Evolutionary conservation across 1,284 basidiomycete species (phyloP), one percentile per base, ranked within the genome.

Genomic region (Puccinia coronata): DNA sequence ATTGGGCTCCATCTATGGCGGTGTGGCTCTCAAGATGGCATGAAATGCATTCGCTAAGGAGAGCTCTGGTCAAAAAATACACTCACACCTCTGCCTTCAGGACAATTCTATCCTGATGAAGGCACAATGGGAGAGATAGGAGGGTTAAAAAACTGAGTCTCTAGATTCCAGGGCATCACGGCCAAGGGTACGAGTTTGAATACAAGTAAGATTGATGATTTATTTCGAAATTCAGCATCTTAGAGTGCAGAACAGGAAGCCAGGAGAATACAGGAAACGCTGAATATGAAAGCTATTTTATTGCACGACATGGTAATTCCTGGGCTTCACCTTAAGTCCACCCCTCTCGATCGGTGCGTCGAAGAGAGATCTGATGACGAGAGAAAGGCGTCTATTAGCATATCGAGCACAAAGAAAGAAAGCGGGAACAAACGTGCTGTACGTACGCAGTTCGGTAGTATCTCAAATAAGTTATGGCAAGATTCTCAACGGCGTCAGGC

Each of bases 391-490:
- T 3, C 23, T n/a, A 55, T 79, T 41, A 79, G 53, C 63, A 51
- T 36, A 14, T 31, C 4, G 9, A 36, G 23, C 49, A 5, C 14
- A 34, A 16, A 34, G 41, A 79, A 20, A 61, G 51, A 28, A 34
- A 28, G 41, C 16, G 5, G 20, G 23, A 28, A 4, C 47, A 78
- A 18, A 78, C 41, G 16, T 28, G 34, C 49, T 39, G 20, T 16
- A 81, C 79, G 57, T 63, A 81, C 79, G 70, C 57, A 51, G 91
- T 91, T 84, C 96, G 91, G 89, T 93, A 98, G 86, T 93, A 90
- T 86, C 96, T 90, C 84, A 99, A 74, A 87, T 96, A 97, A 83
- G 91, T 91, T 87, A 98, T 93, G 20, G 95, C 96, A 83, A 93
- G 91, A 82, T 93, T 91, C 88, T 98, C 96, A 82, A 99, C 90